Percentiles rank a stretch among this genome's conserved stretches.
phyloP scores from a whole-genome alignment of 2,329 filamentous ascomycete species.

The Talaromyces marneffei region DNA sequence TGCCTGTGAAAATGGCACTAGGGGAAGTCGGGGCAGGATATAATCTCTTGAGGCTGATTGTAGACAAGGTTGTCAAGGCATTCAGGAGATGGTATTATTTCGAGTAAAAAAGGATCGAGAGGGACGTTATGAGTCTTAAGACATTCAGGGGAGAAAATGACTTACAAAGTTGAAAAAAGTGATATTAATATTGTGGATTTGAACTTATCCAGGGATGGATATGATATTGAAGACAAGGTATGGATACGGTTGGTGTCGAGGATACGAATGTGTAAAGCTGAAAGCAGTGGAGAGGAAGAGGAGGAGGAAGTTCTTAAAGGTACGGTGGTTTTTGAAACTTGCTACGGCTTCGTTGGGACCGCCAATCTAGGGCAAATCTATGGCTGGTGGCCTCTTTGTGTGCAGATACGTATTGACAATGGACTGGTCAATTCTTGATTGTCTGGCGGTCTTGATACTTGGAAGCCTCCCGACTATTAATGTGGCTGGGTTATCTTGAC shows the following conservation, averaged over 20 bases:
- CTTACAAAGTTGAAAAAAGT: not conserved
- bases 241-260: not conserved
- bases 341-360: not conserved
- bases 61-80: not conserved
- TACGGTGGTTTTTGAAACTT: too few relatives aligned
- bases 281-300: not conserved
- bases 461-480: not conserved
- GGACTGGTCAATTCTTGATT: not conserved
- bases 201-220: not conserved
- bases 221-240: not conserved
- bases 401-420: not conserved
- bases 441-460: not conserved
- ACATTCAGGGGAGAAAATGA: not conserved
- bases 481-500: not conserved
- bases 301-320: not conserved
- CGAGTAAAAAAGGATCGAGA: not conserved
- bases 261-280: not conserved
- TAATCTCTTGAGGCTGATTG: not conserved
- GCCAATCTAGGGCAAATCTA: not conserved
- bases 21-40: not conserved
- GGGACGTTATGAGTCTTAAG: not conserved
- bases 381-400: not conserved
- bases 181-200: not conserved
- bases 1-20: not conserved
- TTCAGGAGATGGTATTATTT: not conserved